Base-by-base conservation (phyloP, 495 filamentous ascomycete genomes). In the Penicillium psychrofluorescens region DNA sequence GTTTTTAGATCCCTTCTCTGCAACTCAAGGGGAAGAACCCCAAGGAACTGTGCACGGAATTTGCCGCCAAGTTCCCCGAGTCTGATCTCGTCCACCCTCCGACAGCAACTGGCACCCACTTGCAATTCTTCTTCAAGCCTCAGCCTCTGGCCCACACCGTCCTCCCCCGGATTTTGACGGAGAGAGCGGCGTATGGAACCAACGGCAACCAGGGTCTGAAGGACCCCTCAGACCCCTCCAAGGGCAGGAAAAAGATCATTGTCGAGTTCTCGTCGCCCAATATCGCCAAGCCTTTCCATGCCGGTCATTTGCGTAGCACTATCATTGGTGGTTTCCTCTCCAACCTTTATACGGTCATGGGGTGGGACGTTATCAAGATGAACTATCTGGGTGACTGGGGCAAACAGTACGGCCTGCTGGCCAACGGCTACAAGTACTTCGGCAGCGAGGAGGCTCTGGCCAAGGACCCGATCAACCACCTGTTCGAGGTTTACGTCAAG, bases 371-470 rank as follows among this genome's bases (percentile, higher is more conserved):
- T 4, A 67, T 74, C 47, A 75, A 79, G 44, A 79, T 86, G 75
- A 86, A 86, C 65, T 87, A 86, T 59, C 70, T 88, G 8, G 84
- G 84, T 40, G 84, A 88, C 55, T 88, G 84, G 84, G 84, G 84
- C 35, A 84, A 82, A 65, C 82, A 84, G 58, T 85, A 85, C 53
- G 85, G 83, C 50, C 65, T 88, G 35, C 69, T 88, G 12, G 82
- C 77, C 9, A 73, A 82, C 34, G 84, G 83, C 15, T 89, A 78
- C 61, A 73, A 79, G 56, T 66, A 66, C 45, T 84, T 77, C 45
- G 83, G 82, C 35, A 72, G 66, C 42, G 81, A 85, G 58, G 78
- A 81, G 47, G 72, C 73, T 43, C 63, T 84, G 29, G 45, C 64
- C 14, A 68, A 70, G 49, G 78, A 88, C 59, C 78, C 81, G 1